Evolutionary conservation across 1,139 yeast species (phyloP).

Genomic region (Lodderomyces orthopsilosis): DNA sequence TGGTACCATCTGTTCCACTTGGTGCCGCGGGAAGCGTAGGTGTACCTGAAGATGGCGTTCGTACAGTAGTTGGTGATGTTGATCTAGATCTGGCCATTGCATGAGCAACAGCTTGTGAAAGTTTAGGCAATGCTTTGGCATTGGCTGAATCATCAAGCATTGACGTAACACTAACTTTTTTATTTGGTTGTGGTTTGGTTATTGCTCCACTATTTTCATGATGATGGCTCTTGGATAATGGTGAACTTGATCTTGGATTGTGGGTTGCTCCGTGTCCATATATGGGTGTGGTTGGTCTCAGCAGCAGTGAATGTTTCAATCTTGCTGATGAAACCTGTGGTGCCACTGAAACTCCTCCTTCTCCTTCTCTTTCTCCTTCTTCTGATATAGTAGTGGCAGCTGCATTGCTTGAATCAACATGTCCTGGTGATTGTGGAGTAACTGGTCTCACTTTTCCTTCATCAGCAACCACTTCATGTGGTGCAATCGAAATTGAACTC

Average conservation of each 20-base stretch:
- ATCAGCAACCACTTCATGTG: conserved; percentile 20
- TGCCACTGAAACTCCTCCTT: neutral
- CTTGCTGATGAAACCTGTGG: neutral
- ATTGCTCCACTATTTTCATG: neutral
- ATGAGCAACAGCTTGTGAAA: conserved; percentile 1
- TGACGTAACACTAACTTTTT: conserved; percentile 33
- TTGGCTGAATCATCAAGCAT: conserved; percentile 22
- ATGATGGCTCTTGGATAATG: conserved; percentile 12
- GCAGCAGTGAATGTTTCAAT: conserved; percentile 4
- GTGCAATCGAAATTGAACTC: conserved; percentile 23
- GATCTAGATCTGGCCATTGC: conserved; percentile 1
- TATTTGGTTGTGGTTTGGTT: conserved; percentile 9
- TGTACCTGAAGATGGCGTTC: neutral
- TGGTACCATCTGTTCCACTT: neutral
- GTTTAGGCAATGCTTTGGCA: conserved; percentile 4
- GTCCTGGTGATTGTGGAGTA: conserved; percentile 8
- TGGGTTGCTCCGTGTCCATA: neutral
- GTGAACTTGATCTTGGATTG: conserved; percentile 14
- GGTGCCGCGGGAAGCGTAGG: neutral
- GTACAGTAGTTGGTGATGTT: conserved; percentile 1
- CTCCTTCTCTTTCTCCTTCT: neutral
- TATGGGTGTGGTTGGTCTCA: conserved; percentile 8
- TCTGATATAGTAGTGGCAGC: neutral
- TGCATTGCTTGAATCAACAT: conserved; percentile 1
- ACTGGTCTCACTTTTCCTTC: conserved; percentile 2